Evolutionary conservation across 805 yeast species (phyloP).

Genomic region (Yarrowia sp.): DNA sequence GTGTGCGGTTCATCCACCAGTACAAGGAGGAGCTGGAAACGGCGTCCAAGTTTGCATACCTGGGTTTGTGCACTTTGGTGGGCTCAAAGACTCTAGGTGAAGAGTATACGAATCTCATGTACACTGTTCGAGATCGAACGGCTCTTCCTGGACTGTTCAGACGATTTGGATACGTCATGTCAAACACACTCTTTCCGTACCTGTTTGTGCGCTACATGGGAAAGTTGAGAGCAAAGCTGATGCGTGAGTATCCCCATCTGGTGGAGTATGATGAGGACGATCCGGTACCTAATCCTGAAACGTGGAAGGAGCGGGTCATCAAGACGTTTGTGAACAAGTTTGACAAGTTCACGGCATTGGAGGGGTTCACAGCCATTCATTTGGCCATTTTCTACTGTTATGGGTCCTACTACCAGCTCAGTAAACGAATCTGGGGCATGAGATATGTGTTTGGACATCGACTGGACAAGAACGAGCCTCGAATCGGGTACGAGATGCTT

Average conservation of each 20-base stretch:
- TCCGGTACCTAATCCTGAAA: not conserved
- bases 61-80: conserved; percentile 68
- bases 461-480: conserved; percentile 35
- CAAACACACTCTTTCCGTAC: conserved; percentile 66
- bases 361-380: conserved; percentile 60
- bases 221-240: conserved; percentile 32
- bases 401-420: conserved; percentile 76
- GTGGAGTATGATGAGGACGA: conserved; percentile 21
- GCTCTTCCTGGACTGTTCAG: conserved; percentile 38
- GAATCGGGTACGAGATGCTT: conserved; percentile 63
- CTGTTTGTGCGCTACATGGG: conserved; percentile 33
- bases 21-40: conserved; percentile 62
- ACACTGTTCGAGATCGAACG: conserved; percentile 33
- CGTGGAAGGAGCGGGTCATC: conserved; percentile 18
- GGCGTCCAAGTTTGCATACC: conserved; percentile 58
- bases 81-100: conserved; percentile 89
- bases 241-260: conserved; percentile 7
- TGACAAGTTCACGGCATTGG: conserved; percentile 30
- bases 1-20: conserved; percentile 56
- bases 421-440: conserved; percentile 75
- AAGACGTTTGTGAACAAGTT: conserved; percentile 4
- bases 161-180: conserved; percentile 57
- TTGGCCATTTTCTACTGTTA: conserved; percentile 77
- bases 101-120: conserved; percentile 72
- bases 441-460: conserved; percentile 57